Percentiles rank a stretch among this genome's conserved stretches.
phyloP scores from a whole-genome alignment of 2,329 filamentous ascomycete genomes.

The Penicillium sp. region DNA sequence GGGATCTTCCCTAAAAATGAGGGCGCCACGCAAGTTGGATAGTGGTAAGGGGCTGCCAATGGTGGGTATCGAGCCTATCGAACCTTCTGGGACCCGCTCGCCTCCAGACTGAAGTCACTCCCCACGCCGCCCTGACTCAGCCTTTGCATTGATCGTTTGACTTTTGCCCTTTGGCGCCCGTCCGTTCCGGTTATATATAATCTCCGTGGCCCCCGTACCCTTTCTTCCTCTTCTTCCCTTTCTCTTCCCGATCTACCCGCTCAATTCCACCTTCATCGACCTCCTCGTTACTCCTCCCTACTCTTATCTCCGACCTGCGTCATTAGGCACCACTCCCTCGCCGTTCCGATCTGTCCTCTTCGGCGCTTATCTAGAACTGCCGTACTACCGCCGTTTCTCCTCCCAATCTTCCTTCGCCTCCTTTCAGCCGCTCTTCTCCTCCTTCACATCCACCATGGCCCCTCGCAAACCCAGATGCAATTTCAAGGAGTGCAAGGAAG shows the following conservation, averaged over 20 bases:
- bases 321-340: not conserved
- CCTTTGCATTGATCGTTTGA: conserved; percentile 8
- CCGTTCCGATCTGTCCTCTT: conserved; percentile 2
- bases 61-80: conserved; percentile 13
- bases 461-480: conserved; percentile 66
- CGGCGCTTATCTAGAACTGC: conserved; percentile 19
- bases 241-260: conserved; percentile 4
- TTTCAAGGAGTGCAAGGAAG: conserved; percentile 81
- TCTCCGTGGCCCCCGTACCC: conserved; percentile 6
- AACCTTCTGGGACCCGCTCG: conserved; percentile 21
- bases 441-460: conserved; percentile 30
- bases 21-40: no score
- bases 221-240: conserved; percentile 1
- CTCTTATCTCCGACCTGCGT: not conserved
- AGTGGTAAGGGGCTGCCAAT: no score
- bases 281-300: no score
- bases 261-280: no score
- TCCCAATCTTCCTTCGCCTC: conserved; percentile 3
- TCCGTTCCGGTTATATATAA: conserved; percentile 23
- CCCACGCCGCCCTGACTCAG: not conserved
- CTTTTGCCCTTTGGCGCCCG: conserved; percentile 17
- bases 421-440: conserved; percentile 5
- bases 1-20: no score
- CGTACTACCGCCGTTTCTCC: conserved; percentile 7
- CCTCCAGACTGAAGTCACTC: conserved; percentile 23